phyloP scores from a whole-genome alignment of 2,329 filamentous ascomycete species.

The Cladophialophora psammophila region DNA sequence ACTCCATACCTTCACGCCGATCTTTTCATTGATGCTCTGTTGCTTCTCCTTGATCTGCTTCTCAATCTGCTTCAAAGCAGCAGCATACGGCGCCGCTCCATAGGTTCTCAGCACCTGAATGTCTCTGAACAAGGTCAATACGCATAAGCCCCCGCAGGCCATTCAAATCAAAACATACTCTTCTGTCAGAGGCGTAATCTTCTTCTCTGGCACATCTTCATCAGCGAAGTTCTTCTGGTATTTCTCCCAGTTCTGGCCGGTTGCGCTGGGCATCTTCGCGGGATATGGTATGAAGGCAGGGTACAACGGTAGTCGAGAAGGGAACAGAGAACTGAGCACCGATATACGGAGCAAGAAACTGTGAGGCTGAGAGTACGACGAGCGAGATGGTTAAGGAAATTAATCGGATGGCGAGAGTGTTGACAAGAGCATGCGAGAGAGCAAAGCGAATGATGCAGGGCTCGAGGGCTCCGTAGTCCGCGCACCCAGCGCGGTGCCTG shows the following conservation, averaged over 20 bases:
- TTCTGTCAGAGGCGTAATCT: constrained; percentile 95
- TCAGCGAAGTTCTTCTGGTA: constrained; percentile 97
- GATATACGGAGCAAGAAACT: not conserved
- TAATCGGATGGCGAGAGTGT: constrained; percentile 25
- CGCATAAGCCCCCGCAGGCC: constrained; percentile 37
- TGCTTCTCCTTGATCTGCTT: constrained; percentile 99
- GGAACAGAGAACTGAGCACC: not conserved
- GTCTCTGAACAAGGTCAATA: constrained; percentile 69
- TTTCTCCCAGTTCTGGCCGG: constrained; percentile 96
- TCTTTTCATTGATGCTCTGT: constrained; percentile 98
- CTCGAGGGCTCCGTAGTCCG: constrained; percentile 30
- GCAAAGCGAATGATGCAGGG: constrained; percentile 14
- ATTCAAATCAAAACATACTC: constrained; percentile 69
- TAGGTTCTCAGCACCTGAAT: constrained; percentile 99
- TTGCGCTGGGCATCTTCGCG: constrained; percentile 82
- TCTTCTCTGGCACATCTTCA: constrained; percentile 98
- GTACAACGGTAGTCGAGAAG: not conserved
- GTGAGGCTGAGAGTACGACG: constrained; percentile 2
- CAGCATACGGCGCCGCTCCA: constrained; percentile 93
- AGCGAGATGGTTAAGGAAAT: constrained; percentile 17
- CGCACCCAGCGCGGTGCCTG: constrained; percentile 25
- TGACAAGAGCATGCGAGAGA: constrained; percentile 8
- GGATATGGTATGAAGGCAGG: not conserved
- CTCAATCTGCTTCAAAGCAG: constrained; percentile 93
- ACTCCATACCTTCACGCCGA: constrained; percentile 65